Conservation (phyloP, 2,329 filamentous ascomycete genomes). For the Rhynchosporium agropyri region DNA sequence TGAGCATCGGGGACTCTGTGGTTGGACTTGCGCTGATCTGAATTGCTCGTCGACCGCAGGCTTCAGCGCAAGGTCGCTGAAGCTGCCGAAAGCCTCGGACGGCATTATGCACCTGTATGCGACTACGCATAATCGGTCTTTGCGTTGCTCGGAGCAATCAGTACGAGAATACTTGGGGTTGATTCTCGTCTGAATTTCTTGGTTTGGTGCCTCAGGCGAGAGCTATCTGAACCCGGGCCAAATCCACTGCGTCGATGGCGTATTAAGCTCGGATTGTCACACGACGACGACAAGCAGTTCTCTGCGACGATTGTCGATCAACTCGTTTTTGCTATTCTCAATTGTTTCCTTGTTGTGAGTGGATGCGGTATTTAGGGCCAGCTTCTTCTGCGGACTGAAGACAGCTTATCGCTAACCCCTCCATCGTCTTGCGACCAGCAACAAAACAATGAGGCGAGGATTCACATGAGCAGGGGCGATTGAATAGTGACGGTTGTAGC, state of each 20-base stretch:
- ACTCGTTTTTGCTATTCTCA: not conserved
- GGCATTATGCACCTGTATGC: conserved; percentile 34
- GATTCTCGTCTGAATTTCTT: not conserved
- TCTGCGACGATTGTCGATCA: not conserved
- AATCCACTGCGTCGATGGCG: conserved; percentile 25
- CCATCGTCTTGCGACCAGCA: conserved; percentile 23
- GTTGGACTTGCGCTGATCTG: conserved; percentile 65
- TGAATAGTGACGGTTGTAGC: conserved; percentile 18
- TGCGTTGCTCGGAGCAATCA: conserved; percentile 24
- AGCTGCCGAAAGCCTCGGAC: conserved; percentile 37
- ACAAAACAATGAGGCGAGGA: conserved; percentile 32
- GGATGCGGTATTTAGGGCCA: not conserved
- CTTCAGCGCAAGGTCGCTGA: conserved; percentile 23
- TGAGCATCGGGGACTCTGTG: conserved; percentile 54
- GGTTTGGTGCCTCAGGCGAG: conserved; percentile 20
- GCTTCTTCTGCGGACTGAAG: conserved; percentile 1
- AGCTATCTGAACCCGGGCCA: conserved; percentile 12
- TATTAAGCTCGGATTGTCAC: conserved; percentile 30
- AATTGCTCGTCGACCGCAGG: conserved; percentile 54
- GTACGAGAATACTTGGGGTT: conserved; percentile 16
- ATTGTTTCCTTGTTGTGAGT: not conserved
- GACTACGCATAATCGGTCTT: conserved; percentile 39
- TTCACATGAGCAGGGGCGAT: conserved; percentile 29
- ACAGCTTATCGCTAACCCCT: conserved; percentile 32
- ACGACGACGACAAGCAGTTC: conserved; percentile 2